Evolutionary conservation across 257 asterid species (phyloP).

Genomic region (Solanum paucissectum): DNA sequence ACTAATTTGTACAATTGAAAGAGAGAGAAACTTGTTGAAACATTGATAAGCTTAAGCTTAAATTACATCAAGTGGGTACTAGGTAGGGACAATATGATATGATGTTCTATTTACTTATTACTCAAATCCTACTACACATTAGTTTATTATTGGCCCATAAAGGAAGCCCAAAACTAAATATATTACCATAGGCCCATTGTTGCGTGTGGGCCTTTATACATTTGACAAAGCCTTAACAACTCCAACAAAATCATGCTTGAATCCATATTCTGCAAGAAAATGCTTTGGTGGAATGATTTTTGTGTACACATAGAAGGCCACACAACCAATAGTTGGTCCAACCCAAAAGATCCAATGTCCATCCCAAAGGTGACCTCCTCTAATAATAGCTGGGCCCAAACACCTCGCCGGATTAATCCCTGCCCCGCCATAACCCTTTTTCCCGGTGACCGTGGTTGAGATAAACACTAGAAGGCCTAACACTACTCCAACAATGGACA

Average conservation of each 20-base stretch:
- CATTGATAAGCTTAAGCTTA: not conserved
- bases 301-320: slow-evolving; percentile 53
- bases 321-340: slow-evolving; percentile 51
- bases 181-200: not conserved
- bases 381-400: slow-evolving; percentile 57
- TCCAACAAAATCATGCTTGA: slow-evolving; percentile 46
- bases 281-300: slow-evolving; percentile 58
- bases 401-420: slow-evolving; percentile 76
- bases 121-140: not conserved
- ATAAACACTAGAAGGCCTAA: slow-evolving; percentile 52
- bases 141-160: not conserved
- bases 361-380: slow-evolving; percentile 73
- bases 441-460: slow-evolving; percentile 40
- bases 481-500: slow-evolving; percentile 41
- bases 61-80: not conserved
- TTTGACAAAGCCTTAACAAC: slow-evolving; percentile 27
- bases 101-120: not conserved
- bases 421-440: slow-evolving; percentile 54
- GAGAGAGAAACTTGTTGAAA: too few relatives aligned
- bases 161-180: not conserved
- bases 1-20: too few relatives aligned
- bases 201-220: not conserved
- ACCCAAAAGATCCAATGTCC: slow-evolving; percentile 82
- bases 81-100: not conserved
- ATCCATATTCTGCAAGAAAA: slow-evolving; percentile 27